A percentile compares a stretch with the other conserved stretches of the same genome.
These are phyloP conservation scores for Malus orientalis DNA, from an alignment of 306 rosid species.

Conservation along the genomic window DNA sequence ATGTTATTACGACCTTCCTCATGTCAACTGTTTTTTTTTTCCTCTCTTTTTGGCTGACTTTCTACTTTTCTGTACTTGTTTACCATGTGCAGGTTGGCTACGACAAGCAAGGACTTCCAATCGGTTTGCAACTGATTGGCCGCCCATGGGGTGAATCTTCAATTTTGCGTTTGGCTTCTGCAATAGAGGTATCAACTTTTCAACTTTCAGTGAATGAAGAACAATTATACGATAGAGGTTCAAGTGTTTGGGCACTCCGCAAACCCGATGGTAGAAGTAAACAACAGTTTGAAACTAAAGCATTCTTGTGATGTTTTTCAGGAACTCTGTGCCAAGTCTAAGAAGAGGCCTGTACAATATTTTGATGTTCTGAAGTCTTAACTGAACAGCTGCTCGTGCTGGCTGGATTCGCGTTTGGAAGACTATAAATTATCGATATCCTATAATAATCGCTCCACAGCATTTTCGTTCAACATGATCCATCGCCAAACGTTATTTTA, in stretches of 20 bases:
- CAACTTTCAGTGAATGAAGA: neutral
- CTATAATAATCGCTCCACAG: neutral
- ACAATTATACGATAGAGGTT: neutral
- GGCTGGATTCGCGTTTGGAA: neutral
- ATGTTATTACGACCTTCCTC: neutral
- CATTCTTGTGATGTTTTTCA: conserved; percentile 19
- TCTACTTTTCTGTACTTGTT: neutral
- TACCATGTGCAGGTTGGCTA: conserved; percentile 29
- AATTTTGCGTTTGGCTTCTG: conserved; percentile 73
- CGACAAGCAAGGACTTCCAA: conserved; percentile 77
- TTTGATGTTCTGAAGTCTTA: conserved; percentile 52
- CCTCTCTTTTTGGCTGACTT: neutral
- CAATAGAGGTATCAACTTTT: conserved; percentile 54
- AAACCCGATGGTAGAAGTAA: neutral
- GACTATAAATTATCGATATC: too few relatives aligned
- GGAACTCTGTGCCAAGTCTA: conserved; percentile 49
- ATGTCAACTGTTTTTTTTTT: neutral
- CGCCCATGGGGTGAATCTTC: conserved; percentile 97
- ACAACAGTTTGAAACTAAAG: neutral
- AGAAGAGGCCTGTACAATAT: conserved; percentile 52
- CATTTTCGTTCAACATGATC: neutral
- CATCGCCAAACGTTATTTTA: too few relatives aligned
- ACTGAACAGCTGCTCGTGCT: neutral
- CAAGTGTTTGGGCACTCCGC: neutral
- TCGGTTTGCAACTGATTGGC: conserved; percentile 85